Evolutionary conservation across 352 stramenopile species (phyloP), one percentile per base, ranked within the genome.

Genomic region (Phytophthora pistaciae): DNA sequence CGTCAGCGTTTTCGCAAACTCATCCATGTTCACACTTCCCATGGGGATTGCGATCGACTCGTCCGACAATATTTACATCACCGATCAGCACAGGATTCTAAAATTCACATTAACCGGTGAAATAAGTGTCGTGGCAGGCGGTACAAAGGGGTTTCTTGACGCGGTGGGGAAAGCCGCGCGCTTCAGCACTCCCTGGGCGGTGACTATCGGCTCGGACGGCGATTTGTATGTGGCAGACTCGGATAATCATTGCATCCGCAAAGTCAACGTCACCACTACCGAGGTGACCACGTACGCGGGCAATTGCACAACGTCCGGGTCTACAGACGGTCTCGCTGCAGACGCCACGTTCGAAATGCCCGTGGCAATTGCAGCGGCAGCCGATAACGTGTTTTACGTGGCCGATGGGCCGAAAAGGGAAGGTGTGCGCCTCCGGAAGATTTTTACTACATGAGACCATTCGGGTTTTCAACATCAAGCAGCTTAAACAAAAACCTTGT

Each of bases 281-380:
- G 44, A 52, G 44, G 44, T 52, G 6, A 52, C 44, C n/a, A 52
- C 44, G n/a, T 52, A 52, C n/a, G 44, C 44, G 16, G 44, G 44
- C 6, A 52, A 13, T 52, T 52, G 44, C 8, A 10, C 10, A 42
- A 42, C 36, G 29, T 23, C 44, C 5, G 44, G 44, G 13, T 6
- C 44, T 5, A 52, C n/a, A 27, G 44, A 52, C n/a, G 44, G 44
- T 3, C 44, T 25, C 16, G n/a, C n/a, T 27, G 4, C n/a, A 7
- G 25, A 25, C 6, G 44, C 44, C 16, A 52, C 44, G 20, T 52
- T 52, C 13, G 8, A 25, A n/a, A 27, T 16, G 2, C 44, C 44
- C 13, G 44, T 52, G n/a, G 44, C 8, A 3, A 52, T 52, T 25
- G 44, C 44, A 3, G 44, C 44, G 18, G 44, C 44, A 52, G 44